These are phyloP conservation scores for Pseudogymnoascus sp. DNA, from an alignment of 2,329 filamentous ascomycete genomes.

Conservation along the genomic window DNA sequence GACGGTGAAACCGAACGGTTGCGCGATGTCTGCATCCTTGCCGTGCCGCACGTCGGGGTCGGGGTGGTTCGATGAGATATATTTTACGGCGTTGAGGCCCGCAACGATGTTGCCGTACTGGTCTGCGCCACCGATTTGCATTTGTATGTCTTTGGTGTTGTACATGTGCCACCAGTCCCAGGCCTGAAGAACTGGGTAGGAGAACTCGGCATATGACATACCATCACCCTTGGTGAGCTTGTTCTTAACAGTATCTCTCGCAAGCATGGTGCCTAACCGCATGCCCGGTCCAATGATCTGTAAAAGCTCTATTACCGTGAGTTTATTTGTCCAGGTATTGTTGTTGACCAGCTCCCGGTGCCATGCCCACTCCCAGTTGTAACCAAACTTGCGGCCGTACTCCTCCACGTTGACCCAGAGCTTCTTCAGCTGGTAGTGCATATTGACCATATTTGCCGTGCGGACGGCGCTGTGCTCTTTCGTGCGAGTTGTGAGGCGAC, in stretches of 20 bases:
- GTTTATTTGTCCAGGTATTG: conserved; percentile 68
- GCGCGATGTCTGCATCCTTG: conserved; percentile 32
- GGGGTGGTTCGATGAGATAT: conserved; percentile 54
- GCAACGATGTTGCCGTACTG: conserved; percentile 95
- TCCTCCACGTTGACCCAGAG: conserved; percentile 68
- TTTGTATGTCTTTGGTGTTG: conserved; percentile 56
- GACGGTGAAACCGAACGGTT: conserved; percentile 78
- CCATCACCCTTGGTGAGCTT: conserved; percentile 80
- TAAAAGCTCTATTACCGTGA: conserved; percentile 68
- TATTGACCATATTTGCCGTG: conserved; percentile 57
- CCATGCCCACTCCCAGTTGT: conserved; percentile 58
- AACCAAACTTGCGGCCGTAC: conserved; percentile 59
- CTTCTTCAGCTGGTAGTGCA: conserved; percentile 62
- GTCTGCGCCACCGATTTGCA: conserved; percentile 92
- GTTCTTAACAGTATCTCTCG: conserved; percentile 78
- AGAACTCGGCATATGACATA: conserved; percentile 90
- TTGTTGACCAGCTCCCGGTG: conserved; percentile 70
- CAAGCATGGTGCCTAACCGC: conserved; percentile 78
- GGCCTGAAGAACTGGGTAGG: conserved; percentile 85
- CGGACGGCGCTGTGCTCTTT: conserved; percentile 44
- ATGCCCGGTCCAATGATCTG: conserved; percentile 65
- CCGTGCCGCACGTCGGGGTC: conserved; percentile 37
- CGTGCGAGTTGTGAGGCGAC: conserved; percentile 55
- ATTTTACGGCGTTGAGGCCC: conserved; percentile 77
- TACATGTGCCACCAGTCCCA: conserved; percentile 97